phyloP scores from a whole-genome alignment of 768 basidiomycete genomes.

The Rossbeevera mucosa region DNA sequence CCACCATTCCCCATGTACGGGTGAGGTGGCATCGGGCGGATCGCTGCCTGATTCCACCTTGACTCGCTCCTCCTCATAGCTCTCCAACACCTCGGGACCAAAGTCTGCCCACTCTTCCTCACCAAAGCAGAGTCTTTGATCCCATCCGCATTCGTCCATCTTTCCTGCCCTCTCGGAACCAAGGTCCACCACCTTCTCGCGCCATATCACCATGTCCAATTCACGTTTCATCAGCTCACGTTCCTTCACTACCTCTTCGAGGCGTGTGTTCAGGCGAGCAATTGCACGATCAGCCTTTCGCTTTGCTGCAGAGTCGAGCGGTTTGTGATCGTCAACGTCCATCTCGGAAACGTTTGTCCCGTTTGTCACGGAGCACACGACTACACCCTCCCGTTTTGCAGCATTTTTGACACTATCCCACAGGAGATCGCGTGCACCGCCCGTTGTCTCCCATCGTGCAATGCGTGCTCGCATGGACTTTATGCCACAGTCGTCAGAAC shows the following conservation, averaged over 20 bases:
- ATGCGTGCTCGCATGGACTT: slow-evolving; percentile 66
- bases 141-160: slow-evolving; percentile 82
- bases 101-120: slow-evolving; percentile 75
- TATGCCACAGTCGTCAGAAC: slow-evolving; percentile 83
- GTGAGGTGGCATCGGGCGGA: slow-evolving; percentile 31
- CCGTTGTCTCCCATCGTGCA: slow-evolving; percentile 55
- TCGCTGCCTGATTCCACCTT: slow-evolving; percentile 33
- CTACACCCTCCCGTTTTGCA: slow-evolving; percentile 66
- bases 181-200: slow-evolving; percentile 62
- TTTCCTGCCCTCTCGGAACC: slow-evolving; percentile 62
- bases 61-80: slow-evolving; percentile 52
- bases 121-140: slow-evolving; percentile 78
- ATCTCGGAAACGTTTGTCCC: slow-evolving; percentile 22
- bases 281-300: slow-evolving; percentile 56
- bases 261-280: slow-evolving; percentile 45
- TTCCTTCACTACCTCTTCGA: slow-evolving; percentile 55
- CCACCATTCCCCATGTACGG: slow-evolving; percentile 61
- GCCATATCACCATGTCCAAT: slow-evolving; percentile 66
- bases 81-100: slow-evolving; percentile 62
- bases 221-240: slow-evolving; percentile 64
- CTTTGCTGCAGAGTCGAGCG: slow-evolving; percentile 33
- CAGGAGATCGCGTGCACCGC: slow-evolving; percentile 57
- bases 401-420: slow-evolving; percentile 75
- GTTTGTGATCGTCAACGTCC: slow-evolving; percentile 13
- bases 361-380: slow-evolving; percentile 41